Conservation (phyloP, 768 basidiomycete genomes). For the Suillus spraguei region DNA sequence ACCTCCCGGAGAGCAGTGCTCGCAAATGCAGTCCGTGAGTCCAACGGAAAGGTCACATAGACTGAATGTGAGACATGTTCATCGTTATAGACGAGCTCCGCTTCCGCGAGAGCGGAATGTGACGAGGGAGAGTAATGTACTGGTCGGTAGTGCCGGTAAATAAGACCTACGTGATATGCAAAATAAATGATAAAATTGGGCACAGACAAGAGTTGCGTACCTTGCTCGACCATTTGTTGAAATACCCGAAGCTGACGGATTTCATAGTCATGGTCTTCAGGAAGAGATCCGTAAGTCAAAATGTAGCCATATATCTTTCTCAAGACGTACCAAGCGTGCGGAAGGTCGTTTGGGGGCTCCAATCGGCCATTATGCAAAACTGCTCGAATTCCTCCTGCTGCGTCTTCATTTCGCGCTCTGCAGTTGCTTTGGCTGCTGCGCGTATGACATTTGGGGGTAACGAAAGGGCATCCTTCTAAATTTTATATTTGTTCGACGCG, state of each 20-base stretch:
- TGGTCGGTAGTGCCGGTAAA: constrained; percentile 85
- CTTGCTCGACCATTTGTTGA: constrained; percentile 84
- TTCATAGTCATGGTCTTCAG: no score
- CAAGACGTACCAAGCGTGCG: constrained; percentile 71
- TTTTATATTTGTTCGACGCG: background rate
- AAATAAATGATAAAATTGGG: no score
- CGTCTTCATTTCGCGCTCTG: constrained; percentile 67
- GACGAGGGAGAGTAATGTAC: constrained; percentile 97
- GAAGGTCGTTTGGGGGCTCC: constrained; percentile 73
- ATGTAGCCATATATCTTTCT: background rate
- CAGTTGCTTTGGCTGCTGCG: constrained; percentile 68
- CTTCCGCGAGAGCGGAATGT: constrained; percentile 91
- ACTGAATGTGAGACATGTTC: constrained; percentile 87
- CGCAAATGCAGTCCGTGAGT: constrained; percentile 27
- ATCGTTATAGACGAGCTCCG: constrained; percentile 89
- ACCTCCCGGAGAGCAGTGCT: constrained; percentile 31
- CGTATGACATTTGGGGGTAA: constrained; percentile 68
- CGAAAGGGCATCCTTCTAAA: constrained; percentile 55
- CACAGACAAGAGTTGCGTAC: constrained; percentile 38
- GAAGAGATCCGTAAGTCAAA: no score
- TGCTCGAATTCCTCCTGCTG: constrained; percentile 82
- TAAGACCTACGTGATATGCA: constrained; percentile 55
- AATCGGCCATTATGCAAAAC: constrained; percentile 92
- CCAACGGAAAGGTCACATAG: constrained; percentile 80
- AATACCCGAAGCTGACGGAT: constrained; percentile 87